Base-by-base conservation (phyloP, 1,139 yeast species). In the Blastobotrys capitulatus region DNA sequence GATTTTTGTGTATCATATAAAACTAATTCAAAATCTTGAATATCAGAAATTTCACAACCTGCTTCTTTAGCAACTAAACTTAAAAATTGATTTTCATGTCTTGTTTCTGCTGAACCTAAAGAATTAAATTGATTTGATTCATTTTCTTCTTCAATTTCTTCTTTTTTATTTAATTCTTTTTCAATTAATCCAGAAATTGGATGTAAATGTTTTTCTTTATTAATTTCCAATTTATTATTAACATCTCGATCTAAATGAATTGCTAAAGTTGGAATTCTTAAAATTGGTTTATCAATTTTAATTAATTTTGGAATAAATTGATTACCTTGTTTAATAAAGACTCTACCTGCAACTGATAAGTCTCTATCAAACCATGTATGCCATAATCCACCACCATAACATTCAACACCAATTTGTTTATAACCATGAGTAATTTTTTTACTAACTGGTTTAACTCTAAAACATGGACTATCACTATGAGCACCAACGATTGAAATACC, bases 361-460 rank as follows among this genome's bases (percentile, higher is more conserved):
- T 92, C 97, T 54, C 97, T 79, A 67, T 92, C 98, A 63, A 92
- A 92, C 83, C 83, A 79, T 2, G 82, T 72, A 47, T 69, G 73
- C 79, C 97, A 95, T 51, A 90, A 81, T 46, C 96, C 90, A 29
- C 98, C 98, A 45, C 98, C 98, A 61, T 92, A 92, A 46, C 83
- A 80, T 66, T 92, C 98, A 6, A 92, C 95, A 37, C 96, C 97
- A 20, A 92, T 82, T 66, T 90, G 97, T 54, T 82, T 77, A 60
- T 83, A 92, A 0, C 95, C 96, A 59, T 86, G 90, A 13, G 76
- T 71, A 8, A 73, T 66, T 36, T 55, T 55, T 60, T 82, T 80
- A 27, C 96, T 86, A 41, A 85, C 74, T n/a, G 98, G 98, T 70
- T 92, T 92, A 59, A 92, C 80, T 60, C 95, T 59, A 46, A 90